Evolutionary conservation across 176 grass and related monocot genomes (phyloP), one percentile per base, ranked within the genome.

Genomic region (Eragrostis curvula): DNA sequence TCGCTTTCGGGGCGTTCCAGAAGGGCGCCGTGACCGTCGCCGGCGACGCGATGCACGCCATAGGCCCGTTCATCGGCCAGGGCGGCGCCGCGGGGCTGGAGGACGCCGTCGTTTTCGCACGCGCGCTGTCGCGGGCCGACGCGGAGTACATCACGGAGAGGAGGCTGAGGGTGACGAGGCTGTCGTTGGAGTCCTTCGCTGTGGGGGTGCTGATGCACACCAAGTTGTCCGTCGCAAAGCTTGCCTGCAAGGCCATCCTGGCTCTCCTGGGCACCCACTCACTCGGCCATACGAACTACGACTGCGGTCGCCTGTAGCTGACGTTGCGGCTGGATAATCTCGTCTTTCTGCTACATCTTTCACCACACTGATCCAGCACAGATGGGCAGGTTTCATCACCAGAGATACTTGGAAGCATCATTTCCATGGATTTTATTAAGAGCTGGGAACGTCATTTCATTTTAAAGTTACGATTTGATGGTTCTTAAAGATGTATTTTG

Each of bases 41-140:
- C 1, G 84, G 92, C 2, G 89, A 91, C 20, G 87, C 92, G 5
- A 88, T 92, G 87, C 93, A 95, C 50, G 81, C 39, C n/a, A 90
- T 88, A 85, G 87, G 87, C 0, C 75, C 81, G 18, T 90, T 84
- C 81, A 65, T 90, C 3, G 82, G 90, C 70, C 87, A 95, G 75
- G 93, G 93, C 2, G 93, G 90, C 12, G 68, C 73, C 1, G 30
- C 82, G 15, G 9, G 1, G 1, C 49, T 92, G 0, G 90, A 95
- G 63, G 85, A 92, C 21, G 79, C 74, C 0, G 1, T 95, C 9
- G 90, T 92, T 13, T 63, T 90, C 29, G 78, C 87, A 4, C 78
- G 92, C 40, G 70, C 84, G 29, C 20, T 93, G 53, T 29, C 88
- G 5, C 21, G 21, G 3, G 72, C 29, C 1, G 1, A 6, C 25